Evolutionary conservation across 148 eudicot genomes (phyloP).

Genomic region (Polygonum maritimum): DNA sequence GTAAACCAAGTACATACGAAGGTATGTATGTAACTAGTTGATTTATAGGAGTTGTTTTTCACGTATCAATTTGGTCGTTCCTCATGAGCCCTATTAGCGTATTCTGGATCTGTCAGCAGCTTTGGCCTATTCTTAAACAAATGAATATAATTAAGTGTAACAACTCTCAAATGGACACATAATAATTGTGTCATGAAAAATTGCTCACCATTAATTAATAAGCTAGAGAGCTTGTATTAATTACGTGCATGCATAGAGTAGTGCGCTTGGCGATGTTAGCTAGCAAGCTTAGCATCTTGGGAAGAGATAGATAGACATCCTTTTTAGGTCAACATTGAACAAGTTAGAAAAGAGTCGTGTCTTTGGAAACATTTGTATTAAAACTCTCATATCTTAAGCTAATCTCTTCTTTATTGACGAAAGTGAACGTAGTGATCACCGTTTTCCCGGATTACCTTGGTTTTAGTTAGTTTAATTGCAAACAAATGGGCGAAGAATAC

Average conservation of each 20-base stretch:
- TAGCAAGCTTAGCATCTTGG: slow-evolving; percentile 1
- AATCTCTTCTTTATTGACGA: not conserved
- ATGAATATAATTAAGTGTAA: not conserved
- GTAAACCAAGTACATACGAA: no score
- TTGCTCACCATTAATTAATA: not conserved
- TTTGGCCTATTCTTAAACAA: not conserved
- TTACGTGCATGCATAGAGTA: not conserved
- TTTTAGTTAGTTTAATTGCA: no score
- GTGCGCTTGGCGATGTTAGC: not conserved
- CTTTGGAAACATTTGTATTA: not conserved
- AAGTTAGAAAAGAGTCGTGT: not conserved
- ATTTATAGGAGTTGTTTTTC: no score
- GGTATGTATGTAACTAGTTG: no score
- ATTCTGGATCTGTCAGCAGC: not conserved
- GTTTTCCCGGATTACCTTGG: no score
- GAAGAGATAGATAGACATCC: not conserved
- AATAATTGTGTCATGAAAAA: not conserved
- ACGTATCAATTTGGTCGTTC: no score
- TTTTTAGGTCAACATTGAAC: not conserved
- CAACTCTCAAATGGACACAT: not conserved
- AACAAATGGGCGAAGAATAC: no score
- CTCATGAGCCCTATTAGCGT: not conserved
- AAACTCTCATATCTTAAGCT: not conserved
- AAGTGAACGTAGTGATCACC: no score
- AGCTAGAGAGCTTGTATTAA: not conserved